phyloP scores from a whole-genome alignment of 2,329 filamentous ascomycete genomes.

The Raffaelea ambrosiae region DNA sequence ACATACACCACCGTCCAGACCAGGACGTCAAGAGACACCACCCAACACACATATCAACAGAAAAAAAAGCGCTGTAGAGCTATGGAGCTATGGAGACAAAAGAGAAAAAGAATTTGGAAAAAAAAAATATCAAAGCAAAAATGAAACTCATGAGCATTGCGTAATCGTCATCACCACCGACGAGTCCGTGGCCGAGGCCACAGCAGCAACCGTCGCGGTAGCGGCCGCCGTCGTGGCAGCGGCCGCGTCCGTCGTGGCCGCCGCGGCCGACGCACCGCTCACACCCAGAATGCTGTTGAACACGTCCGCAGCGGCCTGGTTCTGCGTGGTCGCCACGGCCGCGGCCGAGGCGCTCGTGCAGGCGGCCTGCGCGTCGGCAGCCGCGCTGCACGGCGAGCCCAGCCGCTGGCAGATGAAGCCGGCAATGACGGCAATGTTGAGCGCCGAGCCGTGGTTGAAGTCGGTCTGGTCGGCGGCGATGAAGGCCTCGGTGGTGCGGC shows the following conservation, averaged over 20 bases:
- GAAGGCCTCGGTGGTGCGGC: conserved; percentile 32
- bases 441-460: conserved; percentile 38
- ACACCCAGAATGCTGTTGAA: conserved; percentile 22
- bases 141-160: conserved; percentile 9
- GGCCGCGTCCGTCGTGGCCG: conserved; percentile 2
- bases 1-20: too few species aligned
- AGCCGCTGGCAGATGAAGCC: conserved; percentile 38
- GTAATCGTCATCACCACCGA: conserved; percentile 16
- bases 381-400: conserved; percentile 22
- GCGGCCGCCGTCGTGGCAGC: conserved; percentile 3
- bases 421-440: conserved; percentile 37
- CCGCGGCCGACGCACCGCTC: conserved; percentile 9
- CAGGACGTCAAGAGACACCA: too few species aligned
- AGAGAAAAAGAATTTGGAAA: too few species aligned
- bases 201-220: conserved; percentile 2
- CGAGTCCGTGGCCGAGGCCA: conserved; percentile 3
- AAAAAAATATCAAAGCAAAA: too few species aligned
- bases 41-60: too few species aligned
- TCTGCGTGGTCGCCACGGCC: conserved; percentile 18
- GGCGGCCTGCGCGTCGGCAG: conserved; percentile 16
- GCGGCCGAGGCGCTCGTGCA: conserved; percentile 19
- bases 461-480: conserved; percentile 29
- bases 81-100: too few species aligned
- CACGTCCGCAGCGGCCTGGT: conserved; percentile 23
- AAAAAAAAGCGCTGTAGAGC: too few species aligned